Base-by-base conservation (phyloP, 352 stramenopile genomes). In the Pythium rhizo-oryzae region DNA sequence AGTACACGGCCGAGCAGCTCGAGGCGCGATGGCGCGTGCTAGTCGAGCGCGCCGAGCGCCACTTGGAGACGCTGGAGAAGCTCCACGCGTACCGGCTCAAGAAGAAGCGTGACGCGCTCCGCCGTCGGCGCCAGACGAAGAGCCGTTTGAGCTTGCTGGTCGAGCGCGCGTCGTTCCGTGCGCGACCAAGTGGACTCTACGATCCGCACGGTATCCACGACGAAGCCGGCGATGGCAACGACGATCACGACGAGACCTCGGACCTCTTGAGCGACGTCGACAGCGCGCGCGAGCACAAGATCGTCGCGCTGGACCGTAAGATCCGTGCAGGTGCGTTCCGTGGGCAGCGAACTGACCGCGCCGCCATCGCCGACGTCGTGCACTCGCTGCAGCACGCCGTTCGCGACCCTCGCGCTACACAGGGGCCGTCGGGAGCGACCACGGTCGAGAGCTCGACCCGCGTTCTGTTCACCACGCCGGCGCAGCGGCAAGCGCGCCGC, bases 61-160 rank as follows among this genome's bases (percentile, higher is more conserved):
- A 91, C 59, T 79, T 91, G 72, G 78, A 87, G 37, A 85, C 84
- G 24, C 71, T 90, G 0, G 76, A 85, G 30, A 91, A 89, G 67
- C 72, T 90, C 1, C 57, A 59, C 16, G 79, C 74, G 16, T 91
- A 84, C 56, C 69, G 75, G 0, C 72, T 81, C 37, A 90, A 90
- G 58, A 84, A 86, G 56, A 66, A 66, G 4, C 59, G 75, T 2
- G 81, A 88, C 5, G 44, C 25, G 43, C 25, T 53, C 30, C 53
- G 54, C 21, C 25, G 52, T 39, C 62, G 62, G 19, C 23, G 30
- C 25, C n/a, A n/a, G n/a, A n/a, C n/a, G n/a, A 67, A 35, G 8
- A 52, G n/a, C 19, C 55, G 63, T 2, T 7, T 63, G 33, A 60
- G 35, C 30, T 23, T n/a, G 37, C 21, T 71, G 7, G 16, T 65